Base-by-base conservation (phyloP, 257 asterid species). In the Gentiana macrophylla region DNA sequence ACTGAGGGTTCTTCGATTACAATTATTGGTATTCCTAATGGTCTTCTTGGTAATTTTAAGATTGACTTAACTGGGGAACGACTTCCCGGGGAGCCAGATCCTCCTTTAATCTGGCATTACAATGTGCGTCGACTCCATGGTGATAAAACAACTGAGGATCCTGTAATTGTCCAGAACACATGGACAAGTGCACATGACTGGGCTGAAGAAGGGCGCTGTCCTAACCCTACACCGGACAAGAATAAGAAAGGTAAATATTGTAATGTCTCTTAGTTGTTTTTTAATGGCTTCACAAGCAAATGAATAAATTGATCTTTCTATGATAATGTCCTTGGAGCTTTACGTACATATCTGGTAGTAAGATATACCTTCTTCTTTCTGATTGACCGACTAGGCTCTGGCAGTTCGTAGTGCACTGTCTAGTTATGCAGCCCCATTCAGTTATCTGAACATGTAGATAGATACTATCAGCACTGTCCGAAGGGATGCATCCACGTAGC, bases 191-290 rank as follows among this genome's bases (percentile, higher is more conserved):
- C 86, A 61, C 94, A 70, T 72, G 97, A 86, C 74, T 92, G 98
- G 98, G 98, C 94, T 54, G 86, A 81, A 37, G 98, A 92, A 79
- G 93, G 85, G 65, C 93, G 97, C 2, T 92, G 98, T 64, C 97
- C 98, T 5, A 66, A 81, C 61, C 77, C 88, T 24, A 71, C 74
- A 4, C 76, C 63, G 37, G 92, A 79, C 66, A 80, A 81, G 59
- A 78, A 61, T 57, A 84, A 72, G 68, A 88, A 83, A 75, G 98
- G 97, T 86, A 77, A 35, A 12, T 46, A 4, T n/a, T 13, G 44
- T 58, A 15, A n/a, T 49, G 35, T 44, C 10, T 24, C 13, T 55
- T 13, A 3, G 1, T 41, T 41, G 33, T 50, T 35, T 49, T 49
- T 57, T 35, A 32, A 6, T 49, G 36, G 33, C 3, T 24, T 13